Evolutionary conservation across 208 protist species (phyloP), one percentile per base, ranked within the genome.

Genomic region (Trypanosoma brucei): DNA sequence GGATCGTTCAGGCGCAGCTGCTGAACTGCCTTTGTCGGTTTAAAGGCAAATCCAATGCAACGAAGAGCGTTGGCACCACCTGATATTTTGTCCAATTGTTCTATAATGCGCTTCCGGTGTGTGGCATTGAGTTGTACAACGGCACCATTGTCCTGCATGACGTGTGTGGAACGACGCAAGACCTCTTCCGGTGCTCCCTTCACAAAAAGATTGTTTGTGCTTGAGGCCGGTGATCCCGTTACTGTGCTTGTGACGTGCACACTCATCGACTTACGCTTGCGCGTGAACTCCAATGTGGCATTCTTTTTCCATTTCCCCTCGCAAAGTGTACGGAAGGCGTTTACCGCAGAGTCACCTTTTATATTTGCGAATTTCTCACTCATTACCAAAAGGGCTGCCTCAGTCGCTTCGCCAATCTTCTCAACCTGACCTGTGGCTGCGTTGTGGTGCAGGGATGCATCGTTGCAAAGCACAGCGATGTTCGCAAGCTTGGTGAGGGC

Each of bases 121-220:
- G 66, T 54, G 9, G 50, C 48, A 7, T 67, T 80, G 8, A 98
- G 59, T 0, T 57, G 59, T 3, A 88, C 65, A 11, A 78, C 66
- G 11, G 54, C 45, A 9, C 90, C 87, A 59, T 91, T 65, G 0
- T 70, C 49, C 49, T 78, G 50, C 83, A 82, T 72, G 9, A 84
- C 54, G 75, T 70, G 66, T 40, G 62, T 79, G 71, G 89, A 98
- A 2, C 94, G 88, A 30, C 75, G 78, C 1, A 99, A 57, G 5
- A 99, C 66, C 30, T 90, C 76, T 68, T 99, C 97, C 9, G 96
- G 86, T 0, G 97, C 97, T 55, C 97, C 97, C 71, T 99, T 98
- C 37, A 97, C 78, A 79, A 96, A 88, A 11, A 98, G 79, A 48
- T 59, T 60, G 44, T 80, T 57, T 71, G 73, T 35, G 38, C 59